phyloP scores from a whole-genome alignment of 1,284 basidiomycete genomes.

The Bondarzewia mesenterica region DNA sequence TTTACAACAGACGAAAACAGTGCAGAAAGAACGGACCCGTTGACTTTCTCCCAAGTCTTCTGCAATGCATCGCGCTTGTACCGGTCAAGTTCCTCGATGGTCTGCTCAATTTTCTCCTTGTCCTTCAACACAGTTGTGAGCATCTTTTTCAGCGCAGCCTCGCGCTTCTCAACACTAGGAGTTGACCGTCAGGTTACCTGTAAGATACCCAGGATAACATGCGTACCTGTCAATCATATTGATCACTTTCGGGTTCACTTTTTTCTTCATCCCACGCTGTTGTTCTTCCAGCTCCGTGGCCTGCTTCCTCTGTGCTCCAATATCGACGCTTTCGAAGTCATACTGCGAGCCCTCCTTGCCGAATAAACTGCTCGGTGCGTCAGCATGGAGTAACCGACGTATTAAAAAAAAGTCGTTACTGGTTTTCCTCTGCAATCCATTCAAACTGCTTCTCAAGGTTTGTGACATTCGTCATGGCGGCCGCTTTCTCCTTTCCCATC shows the following conservation, averaged over 20 bases:
- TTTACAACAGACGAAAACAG: neutral
- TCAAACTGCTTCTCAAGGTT: constrained; percentile 75
- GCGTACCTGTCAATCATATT: constrained; percentile 91
- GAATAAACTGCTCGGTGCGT: constrained; percentile 48
- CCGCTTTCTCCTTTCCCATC: constrained; percentile 45
- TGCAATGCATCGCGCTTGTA: constrained; percentile 92
- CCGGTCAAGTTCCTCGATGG: constrained; percentile 87
- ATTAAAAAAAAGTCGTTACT: constrained; percentile 42
- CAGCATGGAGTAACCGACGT: neutral
- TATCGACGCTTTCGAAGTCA: constrained; percentile 75
- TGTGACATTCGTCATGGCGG: constrained; percentile 35
- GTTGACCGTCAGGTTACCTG: neutral
- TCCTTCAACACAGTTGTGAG: constrained; percentile 86
- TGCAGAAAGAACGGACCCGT: constrained; percentile 50
- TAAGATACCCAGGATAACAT: neutral
- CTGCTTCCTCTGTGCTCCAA: constrained; percentile 55
- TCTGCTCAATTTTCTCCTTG: constrained; percentile 93
- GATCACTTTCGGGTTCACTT: constrained; percentile 93
- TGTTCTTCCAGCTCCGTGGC: constrained; percentile 74
- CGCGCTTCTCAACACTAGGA: constrained; percentile 73
- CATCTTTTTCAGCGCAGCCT: constrained; percentile 82
- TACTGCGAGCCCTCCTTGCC: constrained; percentile 79
- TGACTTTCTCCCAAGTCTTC: constrained; percentile 96
- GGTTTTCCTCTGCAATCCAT: constrained; percentile 86
- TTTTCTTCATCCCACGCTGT: constrained; percentile 88